Base-by-base conservation (phyloP, 2,329 filamentous ascomycete species). In the Trichoderma oligosporum region DNA sequence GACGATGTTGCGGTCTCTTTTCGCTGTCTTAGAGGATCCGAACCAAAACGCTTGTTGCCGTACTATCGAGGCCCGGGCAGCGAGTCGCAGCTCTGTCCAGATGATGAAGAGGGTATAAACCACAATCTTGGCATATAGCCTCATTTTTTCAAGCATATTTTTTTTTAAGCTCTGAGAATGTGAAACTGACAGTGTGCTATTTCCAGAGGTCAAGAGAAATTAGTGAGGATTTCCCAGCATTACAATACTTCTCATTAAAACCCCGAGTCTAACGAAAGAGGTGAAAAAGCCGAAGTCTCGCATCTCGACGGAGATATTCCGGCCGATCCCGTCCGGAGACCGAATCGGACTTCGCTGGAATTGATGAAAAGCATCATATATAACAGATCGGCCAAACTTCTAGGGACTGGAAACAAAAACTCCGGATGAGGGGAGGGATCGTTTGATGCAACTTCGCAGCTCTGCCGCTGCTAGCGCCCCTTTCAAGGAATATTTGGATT, bases 1-100 rank as follows among this genome's bases (percentile, higher is more conserved):
- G 58, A 84, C 75, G 39, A 85, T 76, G 57, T 78, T 83, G 57
- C 62, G 63, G 46, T 72, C 68, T 35, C 70, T 63, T 1, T 61
- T 58, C 9, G 57, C 52, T 1, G 60, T 39, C 1, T 62, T 38
- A 6, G 63, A 62, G 2, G 59, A 61, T 22, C 60, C 62, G 38
- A 54, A 49, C 31, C 42, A 55, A 5, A 46, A 48, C 45, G 39
- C 49, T 36, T 58, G 57, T 35, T 57, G 46, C 20, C 57, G 41
- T 14, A 63, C 55, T 42, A 59, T 54, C 47, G 61, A 49, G 20
- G 61, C 55, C 31, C 48, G 58, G 16, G 63, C 31, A 4, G 46
- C 61, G 8, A 67, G 64, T 8, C 61, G 61, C 7, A 63, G 14
- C 42, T 68, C 64, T 16, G 51, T 45, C 52, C 58, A 60, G 35